phyloP scores from a whole-genome alignment of 257 asterid genomes.

The Nicotiana otophora region DNA sequence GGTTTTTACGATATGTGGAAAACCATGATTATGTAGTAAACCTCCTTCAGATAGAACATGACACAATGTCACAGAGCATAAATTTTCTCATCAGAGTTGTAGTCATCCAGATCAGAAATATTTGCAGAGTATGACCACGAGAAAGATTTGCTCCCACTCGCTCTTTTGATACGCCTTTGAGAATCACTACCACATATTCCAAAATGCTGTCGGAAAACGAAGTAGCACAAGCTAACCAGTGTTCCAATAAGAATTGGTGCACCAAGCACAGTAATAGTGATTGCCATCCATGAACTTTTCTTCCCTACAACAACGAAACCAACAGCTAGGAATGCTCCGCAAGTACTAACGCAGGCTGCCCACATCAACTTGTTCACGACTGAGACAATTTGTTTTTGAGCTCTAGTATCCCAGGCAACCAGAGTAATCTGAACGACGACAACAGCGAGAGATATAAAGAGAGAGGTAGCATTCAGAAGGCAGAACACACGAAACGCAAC shows the following conservation, averaged over 20 bases:
- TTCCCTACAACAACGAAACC: constrained; percentile 82
- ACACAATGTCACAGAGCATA: constrained; percentile 51
- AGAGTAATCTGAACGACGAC: constrained; percentile 91
- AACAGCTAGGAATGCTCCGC: constrained; percentile 82
- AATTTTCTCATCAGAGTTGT: constrained; percentile 82
- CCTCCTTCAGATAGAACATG: not conserved
- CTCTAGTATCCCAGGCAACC: constrained; percentile 88
- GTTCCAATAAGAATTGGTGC: constrained; percentile 82
- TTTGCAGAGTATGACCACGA: constrained; percentile 84
- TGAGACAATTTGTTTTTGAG: constrained; percentile 78
- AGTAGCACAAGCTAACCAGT: constrained; percentile 74
- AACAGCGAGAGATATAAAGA: constrained; percentile 84
- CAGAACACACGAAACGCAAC: constrained; percentile 73
- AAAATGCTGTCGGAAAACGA: constrained; percentile 88
- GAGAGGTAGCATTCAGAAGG: constrained; percentile 75
- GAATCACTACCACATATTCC: constrained; percentile 69
- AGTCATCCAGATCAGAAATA: constrained; percentile 71
- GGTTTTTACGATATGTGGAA: not conserved
- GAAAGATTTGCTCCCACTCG: constrained; percentile 87
- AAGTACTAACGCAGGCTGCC: constrained; percentile 91
- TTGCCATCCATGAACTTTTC: constrained; percentile 77
- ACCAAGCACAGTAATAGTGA: constrained; percentile 61
- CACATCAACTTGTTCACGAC: constrained; percentile 96
- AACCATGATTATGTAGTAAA: not conserved
- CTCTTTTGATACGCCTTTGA: constrained; percentile 72